phyloP scores from a whole-genome alignment of 2,329 filamentous ascomycete species.

The Cyphellophora europaea region DNA sequence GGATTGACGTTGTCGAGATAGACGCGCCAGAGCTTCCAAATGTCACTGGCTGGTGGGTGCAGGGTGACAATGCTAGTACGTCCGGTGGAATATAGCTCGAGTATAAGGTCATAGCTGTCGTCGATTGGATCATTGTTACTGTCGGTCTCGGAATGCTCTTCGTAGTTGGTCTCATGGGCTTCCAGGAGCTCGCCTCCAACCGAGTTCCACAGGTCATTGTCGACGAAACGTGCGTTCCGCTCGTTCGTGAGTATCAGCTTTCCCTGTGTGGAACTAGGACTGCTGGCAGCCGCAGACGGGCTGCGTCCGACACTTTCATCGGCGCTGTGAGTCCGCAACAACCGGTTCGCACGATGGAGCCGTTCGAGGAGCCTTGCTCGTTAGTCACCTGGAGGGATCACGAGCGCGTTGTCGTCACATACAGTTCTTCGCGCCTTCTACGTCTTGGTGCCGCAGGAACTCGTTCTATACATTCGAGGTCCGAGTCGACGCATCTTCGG shows the following conservation, averaged over 20 bases:
- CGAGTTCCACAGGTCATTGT: slow-evolving; percentile 20
- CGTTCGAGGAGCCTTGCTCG: slow-evolving; percentile 12
- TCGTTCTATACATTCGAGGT: slow-evolving; percentile 24
- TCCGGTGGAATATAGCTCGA: neutral
- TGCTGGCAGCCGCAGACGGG: slow-evolving; percentile 10
- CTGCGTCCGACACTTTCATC: slow-evolving; percentile 5
- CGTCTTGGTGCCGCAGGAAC: slow-evolving; percentile 10
- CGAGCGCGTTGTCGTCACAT: too few species aligned
- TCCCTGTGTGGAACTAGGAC: slow-evolving; percentile 7
- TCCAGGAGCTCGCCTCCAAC: slow-evolving; percentile 18
- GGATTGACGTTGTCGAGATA: slow-evolving; percentile 21
- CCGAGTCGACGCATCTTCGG: slow-evolving; percentile 31
- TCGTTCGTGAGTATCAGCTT: slow-evolving; percentile 14
- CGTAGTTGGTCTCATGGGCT: slow-evolving; percentile 9
- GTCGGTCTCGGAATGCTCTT: neutral
- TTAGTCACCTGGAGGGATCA: slow-evolving; percentile 6
- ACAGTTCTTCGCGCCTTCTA: slow-evolving; percentile 13
- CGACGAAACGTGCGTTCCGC: slow-evolving; percentile 11
- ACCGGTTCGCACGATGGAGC: slow-evolving; percentile 11
- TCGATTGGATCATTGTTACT: slow-evolving; percentile 15
- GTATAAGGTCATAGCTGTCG: slow-evolving; percentile 3
- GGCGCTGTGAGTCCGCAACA: slow-evolving; percentile 1
- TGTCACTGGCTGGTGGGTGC: slow-evolving; percentile 15
- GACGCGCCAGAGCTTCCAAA: slow-evolving; percentile 18
- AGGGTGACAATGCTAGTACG: too few species aligned